Conservation (phyloP, 2,329 filamentous ascomycete genomes). For the Fusarium chuoi region DNA sequence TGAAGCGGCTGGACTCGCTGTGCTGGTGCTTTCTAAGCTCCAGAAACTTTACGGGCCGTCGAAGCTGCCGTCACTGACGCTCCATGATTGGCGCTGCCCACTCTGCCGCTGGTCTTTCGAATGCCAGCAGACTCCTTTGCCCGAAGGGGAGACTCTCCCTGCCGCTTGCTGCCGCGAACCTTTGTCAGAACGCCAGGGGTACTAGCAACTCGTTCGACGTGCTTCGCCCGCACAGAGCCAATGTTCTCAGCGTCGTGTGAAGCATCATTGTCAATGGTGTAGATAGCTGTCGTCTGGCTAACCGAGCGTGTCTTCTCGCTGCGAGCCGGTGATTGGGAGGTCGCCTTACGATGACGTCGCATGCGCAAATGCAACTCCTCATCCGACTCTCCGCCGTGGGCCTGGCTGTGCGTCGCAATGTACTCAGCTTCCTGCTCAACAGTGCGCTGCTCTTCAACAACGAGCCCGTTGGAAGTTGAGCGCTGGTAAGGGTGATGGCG, state of each 20-base stretch:
- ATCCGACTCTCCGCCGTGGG: slow-evolving; percentile 76
- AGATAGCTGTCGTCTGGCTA: slow-evolving; percentile 79
- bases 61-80: slow-evolving; percentile 56
- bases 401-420: slow-evolving; percentile 69
- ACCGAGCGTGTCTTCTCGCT: slow-evolving; percentile 74
- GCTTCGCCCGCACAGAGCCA: slow-evolving; percentile 68
- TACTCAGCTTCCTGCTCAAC: slow-evolving; percentile 69
- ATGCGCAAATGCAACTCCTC: slow-evolving; percentile 85
- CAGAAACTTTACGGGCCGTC: slow-evolving; percentile 65
- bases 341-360: slow-evolving; percentile 72
- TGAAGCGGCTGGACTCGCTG: slow-evolving; percentile 35
- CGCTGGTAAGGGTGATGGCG: slow-evolving; percentile 79
- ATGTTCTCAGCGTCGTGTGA: slow-evolving; percentile 79
- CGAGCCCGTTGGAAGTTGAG: slow-evolving; percentile 58
- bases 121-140: slow-evolving; percentile 64
- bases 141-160: slow-evolving; percentile 61
- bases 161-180: slow-evolving; percentile 70
- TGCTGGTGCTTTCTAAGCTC: slow-evolving; percentile 46
- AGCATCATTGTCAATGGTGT: slow-evolving; percentile 72
- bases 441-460: slow-evolving; percentile 61
- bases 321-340: slow-evolving; percentile 69
- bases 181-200: slow-evolving; percentile 70
- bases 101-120: slow-evolving; percentile 73
- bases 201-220: slow-evolving; percentile 65
- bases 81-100: slow-evolving; percentile 66